phyloP scores from a whole-genome alignment of 441 rosid species.

The Euphorbia celastroides region DNA sequence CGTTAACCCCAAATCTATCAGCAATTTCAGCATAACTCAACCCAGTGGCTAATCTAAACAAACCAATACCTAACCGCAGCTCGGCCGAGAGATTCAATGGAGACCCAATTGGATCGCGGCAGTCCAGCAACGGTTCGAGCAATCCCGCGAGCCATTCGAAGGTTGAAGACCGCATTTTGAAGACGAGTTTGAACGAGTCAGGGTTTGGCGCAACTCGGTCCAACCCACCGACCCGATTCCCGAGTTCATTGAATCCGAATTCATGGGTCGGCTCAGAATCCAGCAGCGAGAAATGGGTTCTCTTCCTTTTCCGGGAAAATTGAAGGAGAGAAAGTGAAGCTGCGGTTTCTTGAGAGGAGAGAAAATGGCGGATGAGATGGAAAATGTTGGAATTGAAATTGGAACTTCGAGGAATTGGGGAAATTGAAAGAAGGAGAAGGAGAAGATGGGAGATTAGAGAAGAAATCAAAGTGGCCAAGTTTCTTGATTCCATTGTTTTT shows the following conservation, averaged over 20 bases:
- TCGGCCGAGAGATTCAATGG: slow-evolving; percentile 48
- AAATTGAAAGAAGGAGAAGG: slow-evolving; percentile 20
- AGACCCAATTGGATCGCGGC: slow-evolving; percentile 61
- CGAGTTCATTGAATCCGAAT: slow-evolving; percentile 13
- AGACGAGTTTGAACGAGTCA: slow-evolving; percentile 37
- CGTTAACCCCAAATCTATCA: slow-evolving; percentile 42
- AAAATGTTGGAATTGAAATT: slow-evolving; percentile 22
- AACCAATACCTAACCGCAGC: slow-evolving; percentile 48
- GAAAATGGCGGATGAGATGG: slow-evolving; percentile 31
- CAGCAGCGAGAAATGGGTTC: slow-evolving; percentile 32
- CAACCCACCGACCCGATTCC: slow-evolving; percentile 24
- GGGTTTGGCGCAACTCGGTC: slow-evolving; percentile 22
- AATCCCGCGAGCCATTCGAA: slow-evolving; percentile 67
- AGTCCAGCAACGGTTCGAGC: slow-evolving; percentile 61
- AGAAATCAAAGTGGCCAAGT: slow-evolving; percentile 48
- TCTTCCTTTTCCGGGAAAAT: slow-evolving; percentile 46
- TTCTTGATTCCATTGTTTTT: slow-evolving; percentile 43
- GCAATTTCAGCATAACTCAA: slow-evolving; percentile 40
- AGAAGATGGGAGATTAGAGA: slow-evolving; percentile 41
- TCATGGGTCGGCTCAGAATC: slow-evolving; percentile 28
- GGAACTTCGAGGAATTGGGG: slow-evolving; percentile 17
- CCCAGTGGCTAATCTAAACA: slow-evolving; percentile 43
- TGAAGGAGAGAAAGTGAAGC: slow-evolving; percentile 32
- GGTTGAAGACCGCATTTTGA: slow-evolving; percentile 49
- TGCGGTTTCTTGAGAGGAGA: slow-evolving; percentile 41